Evolutionary conservation across 345 rosid species (phyloP).

Genomic region (Rhodamnia rubescens): DNA sequence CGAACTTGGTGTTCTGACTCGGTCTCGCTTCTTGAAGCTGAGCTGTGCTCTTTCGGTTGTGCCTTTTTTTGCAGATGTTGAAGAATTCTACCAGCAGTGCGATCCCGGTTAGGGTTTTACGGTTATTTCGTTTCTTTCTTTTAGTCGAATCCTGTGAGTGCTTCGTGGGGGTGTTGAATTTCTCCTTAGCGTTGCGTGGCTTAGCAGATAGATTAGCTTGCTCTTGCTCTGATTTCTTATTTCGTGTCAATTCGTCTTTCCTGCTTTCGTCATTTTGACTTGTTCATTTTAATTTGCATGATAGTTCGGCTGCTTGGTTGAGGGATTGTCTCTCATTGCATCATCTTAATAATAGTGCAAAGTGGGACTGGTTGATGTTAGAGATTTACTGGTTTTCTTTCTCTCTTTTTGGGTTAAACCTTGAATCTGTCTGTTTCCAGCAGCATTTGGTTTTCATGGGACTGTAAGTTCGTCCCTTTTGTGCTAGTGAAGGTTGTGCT

Average conservation of each 20-base stretch:
- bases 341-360: neutral
- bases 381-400: neutral
- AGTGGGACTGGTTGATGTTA: neutral
- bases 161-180: neutral
- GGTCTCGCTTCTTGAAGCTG: neutral
- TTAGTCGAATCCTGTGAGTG: too few species aligned
- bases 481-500: neutral
- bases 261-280: neutral
- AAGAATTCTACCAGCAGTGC: constrained; percentile 57
- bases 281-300: neutral
- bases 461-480: neutral
- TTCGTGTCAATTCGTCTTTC: neutral
- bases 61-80: constrained; percentile 42
- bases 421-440: neutral
- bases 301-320: neutral
- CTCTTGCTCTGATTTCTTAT: neutral
- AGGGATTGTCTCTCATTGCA: neutral
- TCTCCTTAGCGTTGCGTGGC: neutral
- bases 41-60: neutral
- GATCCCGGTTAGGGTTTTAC: constrained; percentile 64
- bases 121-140: neutral
- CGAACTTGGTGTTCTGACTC: neutral
- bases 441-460: neutral
- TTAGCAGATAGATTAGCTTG: neutral
- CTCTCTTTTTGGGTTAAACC: neutral